Evolutionary conservation across 176 grass and related monocot genomes (phyloP), one percentile per base, ranked within the genome.

Genomic region (Aegilops longissima): DNA sequence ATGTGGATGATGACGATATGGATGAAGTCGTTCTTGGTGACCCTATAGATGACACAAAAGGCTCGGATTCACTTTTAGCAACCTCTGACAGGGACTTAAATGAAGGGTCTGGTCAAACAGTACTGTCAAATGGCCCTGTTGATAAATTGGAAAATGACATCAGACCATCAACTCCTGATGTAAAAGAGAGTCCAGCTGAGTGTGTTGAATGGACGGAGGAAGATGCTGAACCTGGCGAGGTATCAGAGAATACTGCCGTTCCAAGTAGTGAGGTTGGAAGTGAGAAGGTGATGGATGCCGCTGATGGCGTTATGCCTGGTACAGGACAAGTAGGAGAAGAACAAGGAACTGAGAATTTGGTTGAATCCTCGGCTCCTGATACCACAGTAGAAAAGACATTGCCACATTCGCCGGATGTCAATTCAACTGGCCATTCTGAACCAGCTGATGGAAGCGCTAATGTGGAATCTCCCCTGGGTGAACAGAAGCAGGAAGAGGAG

Each of bases 141-240:
- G 77, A 88, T 72, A 82, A 77, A 9, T 13, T 70, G 29, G 86
- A 88, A 71, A 82, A 81, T 39, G 77, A 77, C 54, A 91, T 91
- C 77, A 88, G 90, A 82, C 86, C 82, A 38, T 69, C 77, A 56
- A 91, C 81, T 34, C 85, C 86, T 54, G 90, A 91, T 85, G 86
- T 91, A 40, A 81, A 85, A 63, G 90, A 91, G 36, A 77, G 77
- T 65, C 70, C 44, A 45, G 77, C 86, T 25, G 86, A 91, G 71
- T 82, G 40, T 85, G 70, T 91, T 2, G 86, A 91, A 70, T 91
- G 82, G 86, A 82, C 63, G 51, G 86, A 84, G 76, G 85, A 88
- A 54, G 90, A 84, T n/a, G 61, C 77, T 62, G 86, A 88, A 88
- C 47, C 82, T 70, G 67, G 27, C 49, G 82, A 61, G 12, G 30